phyloP scores from a whole-genome alignment of 202 grass and related monocot species.

The Zoysia matrella region DNA sequence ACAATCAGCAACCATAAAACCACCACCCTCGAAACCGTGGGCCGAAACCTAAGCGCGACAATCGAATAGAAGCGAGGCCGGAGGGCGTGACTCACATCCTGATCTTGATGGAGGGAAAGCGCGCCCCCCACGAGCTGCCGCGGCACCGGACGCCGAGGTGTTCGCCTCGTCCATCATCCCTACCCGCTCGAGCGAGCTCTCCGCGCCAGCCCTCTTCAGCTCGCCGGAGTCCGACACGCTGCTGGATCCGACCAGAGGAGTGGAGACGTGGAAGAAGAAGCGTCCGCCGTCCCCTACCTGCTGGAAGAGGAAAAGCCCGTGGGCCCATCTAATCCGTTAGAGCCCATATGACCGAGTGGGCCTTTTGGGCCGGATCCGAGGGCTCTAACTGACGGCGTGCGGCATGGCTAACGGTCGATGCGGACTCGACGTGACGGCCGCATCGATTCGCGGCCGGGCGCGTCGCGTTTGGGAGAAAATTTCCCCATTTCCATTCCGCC shows the following conservation, averaged over 20 bases:
- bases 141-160: slow-evolving; percentile 44
- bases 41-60: background rate
- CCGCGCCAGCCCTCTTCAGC: background rate
- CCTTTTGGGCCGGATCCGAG: background rate
- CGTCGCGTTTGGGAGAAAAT: slow-evolving; percentile 31
- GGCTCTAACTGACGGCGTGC: slow-evolving; percentile 41
- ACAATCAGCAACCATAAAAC: background rate
- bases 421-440: slow-evolving; percentile 19
- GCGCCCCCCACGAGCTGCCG: slow-evolving; percentile 11
- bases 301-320: background rate
- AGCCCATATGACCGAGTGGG: background rate
- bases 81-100: slow-evolving; percentile 58
- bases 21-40: background rate
- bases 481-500: slow-evolving; percentile 1
- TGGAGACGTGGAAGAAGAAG: background rate
- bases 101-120: slow-evolving; percentile 53
- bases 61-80: slow-evolving; percentile 23
- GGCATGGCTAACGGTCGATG: slow-evolving; percentile 26
- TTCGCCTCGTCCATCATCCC: slow-evolving; percentile 63
- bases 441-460: slow-evolving; percentile 32
- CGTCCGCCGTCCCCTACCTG: background rate
- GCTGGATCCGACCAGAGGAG: slow-evolving; percentile 10
- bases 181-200: background rate
- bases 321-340: background rate
- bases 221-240: slow-evolving; percentile 34